A percentile compares a stretch with the other conserved stretches of the same genome.
These are phyloP conservation scores for Sphaerobolus stellatus DNA, from an alignment of 1,284 basidiomycete species.

Conservation along the genomic window DNA sequence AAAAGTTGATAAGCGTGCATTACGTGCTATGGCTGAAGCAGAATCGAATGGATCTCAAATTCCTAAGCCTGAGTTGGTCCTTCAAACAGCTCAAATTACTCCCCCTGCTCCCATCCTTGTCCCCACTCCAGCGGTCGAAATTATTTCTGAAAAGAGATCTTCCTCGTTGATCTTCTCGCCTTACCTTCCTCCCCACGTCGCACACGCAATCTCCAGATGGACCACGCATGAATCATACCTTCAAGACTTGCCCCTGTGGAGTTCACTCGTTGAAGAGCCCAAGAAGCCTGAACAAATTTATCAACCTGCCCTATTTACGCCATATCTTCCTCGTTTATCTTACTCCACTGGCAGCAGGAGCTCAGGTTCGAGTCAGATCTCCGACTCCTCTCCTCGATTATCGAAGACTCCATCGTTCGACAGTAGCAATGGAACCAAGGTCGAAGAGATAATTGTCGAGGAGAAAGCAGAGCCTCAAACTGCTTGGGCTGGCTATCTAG, in stretches of 20 bases:
- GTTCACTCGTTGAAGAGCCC: background rate
- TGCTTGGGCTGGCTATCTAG: conserved; percentile 50
- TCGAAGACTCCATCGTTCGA: conserved; percentile 8
- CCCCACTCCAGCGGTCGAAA: background rate
- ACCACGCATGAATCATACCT: background rate
- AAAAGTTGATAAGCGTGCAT: conserved; percentile 53
- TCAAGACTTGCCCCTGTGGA: conserved; percentile 4
- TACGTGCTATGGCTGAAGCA: conserved; percentile 44
- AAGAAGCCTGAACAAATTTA: background rate
- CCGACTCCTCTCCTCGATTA: background rate
- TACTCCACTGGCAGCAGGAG: background rate
- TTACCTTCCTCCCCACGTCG: conserved; percentile 2
- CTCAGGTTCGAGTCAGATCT: background rate
- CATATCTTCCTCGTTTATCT: background rate
- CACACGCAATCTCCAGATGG: conserved; percentile 1
- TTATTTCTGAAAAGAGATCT: background rate
- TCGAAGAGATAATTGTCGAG: too few relatives aligned
- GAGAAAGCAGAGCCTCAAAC: conserved; percentile 25
- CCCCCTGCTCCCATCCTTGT: background rate
- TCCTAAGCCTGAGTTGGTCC: too few relatives aligned
- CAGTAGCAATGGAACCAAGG: conserved; percentile 3
- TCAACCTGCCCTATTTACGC: conserved; percentile 2
- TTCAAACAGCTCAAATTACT: background rate
- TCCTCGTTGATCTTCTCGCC: conserved; percentile 2
- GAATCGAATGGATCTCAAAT: background rate